Evolutionary conservation across 177 flowering plant genomes (phyloP).

Genomic region (Vitis hybrid): DNA sequence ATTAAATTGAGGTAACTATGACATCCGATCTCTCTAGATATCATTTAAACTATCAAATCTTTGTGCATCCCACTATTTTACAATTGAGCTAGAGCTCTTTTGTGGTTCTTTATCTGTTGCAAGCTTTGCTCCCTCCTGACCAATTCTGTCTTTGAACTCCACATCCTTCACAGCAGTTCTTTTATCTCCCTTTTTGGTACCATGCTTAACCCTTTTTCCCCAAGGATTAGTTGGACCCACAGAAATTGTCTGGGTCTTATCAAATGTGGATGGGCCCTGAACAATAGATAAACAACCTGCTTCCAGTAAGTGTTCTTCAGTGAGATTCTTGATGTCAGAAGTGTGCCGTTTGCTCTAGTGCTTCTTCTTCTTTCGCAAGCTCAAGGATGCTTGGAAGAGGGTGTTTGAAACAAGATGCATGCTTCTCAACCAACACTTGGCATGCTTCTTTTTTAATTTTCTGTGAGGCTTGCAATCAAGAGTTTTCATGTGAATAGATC

Average conservation of each 20-base stretch:
- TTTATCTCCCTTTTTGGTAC: slow-evolving; percentile 14
- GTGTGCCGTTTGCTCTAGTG: slow-evolving; percentile 28
- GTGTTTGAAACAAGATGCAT: slow-evolving; percentile 38
- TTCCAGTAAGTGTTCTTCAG: slow-evolving; percentile 19
- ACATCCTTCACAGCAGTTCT: slow-evolving; percentile 7
- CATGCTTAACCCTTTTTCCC: slow-evolving; percentile 24
- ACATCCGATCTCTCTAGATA: too few species aligned
- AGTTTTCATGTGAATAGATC: slow-evolving; percentile 9
- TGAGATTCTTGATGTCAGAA: slow-evolving; percentile 8
- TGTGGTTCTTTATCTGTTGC: too few species aligned
- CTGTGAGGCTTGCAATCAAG: slow-evolving; percentile 9
- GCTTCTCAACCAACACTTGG: slow-evolving; percentile 36
- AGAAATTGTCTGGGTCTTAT: slow-evolving; percentile 14
- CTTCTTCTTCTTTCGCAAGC: slow-evolving; percentile 52
- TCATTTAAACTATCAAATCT: too few species aligned
- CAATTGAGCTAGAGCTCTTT: too few species aligned
- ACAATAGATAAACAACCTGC: slow-evolving; percentile 23
- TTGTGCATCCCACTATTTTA: too few species aligned
- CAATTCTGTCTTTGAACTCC: slow-evolving; percentile 28
- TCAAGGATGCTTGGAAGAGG: slow-evolving; percentile 39
- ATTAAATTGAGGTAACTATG: too few species aligned
- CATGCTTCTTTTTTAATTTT: slow-evolving; percentile 38
- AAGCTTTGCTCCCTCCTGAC: too few species aligned
- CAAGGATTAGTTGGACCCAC: slow-evolving; percentile 10
- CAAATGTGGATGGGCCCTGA: slow-evolving; percentile 57